Evolutionary conservation across 2,329 filamentous ascomycete genomes (phyloP).

Genomic region (Aspergillus hiratsukae): DNA sequence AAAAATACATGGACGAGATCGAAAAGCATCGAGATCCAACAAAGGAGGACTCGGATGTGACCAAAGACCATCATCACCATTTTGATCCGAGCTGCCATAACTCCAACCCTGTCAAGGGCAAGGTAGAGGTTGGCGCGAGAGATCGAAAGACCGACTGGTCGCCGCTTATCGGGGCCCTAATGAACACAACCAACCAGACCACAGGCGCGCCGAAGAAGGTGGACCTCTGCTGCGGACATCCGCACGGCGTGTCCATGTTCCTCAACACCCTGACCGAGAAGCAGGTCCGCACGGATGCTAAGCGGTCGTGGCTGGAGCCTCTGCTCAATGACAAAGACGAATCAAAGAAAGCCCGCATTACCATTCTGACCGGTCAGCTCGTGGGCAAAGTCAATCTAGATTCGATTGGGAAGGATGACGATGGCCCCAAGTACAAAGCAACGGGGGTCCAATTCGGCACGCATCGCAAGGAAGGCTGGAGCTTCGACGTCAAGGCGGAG

Average conservation of each 20-base stretch:
- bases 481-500: conserved; percentile 18
- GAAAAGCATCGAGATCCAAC: conserved; percentile 17
- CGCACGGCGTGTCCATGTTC: conserved; percentile 29
- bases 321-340: conserved; percentile 17
- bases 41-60: conserved; percentile 11
- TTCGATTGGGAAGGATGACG: not conserved
- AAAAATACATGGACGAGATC: conserved; percentile 47
- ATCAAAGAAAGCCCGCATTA: conserved; percentile 5
- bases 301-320: conserved; percentile 25
- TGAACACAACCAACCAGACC: conserved; percentile 11
- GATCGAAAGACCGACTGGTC: conserved; percentile 19
- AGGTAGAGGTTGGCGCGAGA: conserved; percentile 18
- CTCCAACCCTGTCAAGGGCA: conserved; percentile 11
- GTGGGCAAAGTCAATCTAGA: conserved; percentile 23
- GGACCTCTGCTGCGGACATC: conserved; percentile 23
- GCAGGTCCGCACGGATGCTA: conserved; percentile 24
- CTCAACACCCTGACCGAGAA: conserved; percentile 20
- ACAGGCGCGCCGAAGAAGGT: conserved; percentile 13
- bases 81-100: conserved; percentile 22
- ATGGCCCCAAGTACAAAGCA: conserved; percentile 7
- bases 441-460: conserved; percentile 25
- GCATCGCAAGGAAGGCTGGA: conserved; percentile 8
- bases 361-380: conserved; percentile 21
- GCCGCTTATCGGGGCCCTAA: conserved; percentile 21
- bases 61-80: conserved; percentile 14